These are phyloP conservation scores for Luffa aegyptiaca DNA, from an alignment of 306 rosid genomes.

Conservation along the genomic window DNA sequence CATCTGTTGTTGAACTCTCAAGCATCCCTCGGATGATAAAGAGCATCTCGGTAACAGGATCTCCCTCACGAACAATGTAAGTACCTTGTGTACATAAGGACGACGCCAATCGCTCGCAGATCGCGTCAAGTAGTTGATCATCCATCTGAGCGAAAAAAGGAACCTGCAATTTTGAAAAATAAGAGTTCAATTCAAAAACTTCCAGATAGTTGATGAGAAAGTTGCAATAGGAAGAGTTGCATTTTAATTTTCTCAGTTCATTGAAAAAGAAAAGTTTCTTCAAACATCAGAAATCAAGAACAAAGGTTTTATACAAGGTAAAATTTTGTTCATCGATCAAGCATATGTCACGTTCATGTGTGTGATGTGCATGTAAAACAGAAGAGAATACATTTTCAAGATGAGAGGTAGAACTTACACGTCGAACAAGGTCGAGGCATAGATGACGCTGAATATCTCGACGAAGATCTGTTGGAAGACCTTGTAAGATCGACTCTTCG, in stretches of 20 bases:
- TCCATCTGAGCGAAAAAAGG: conserved; percentile 95
- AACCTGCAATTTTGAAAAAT: conserved; percentile 34
- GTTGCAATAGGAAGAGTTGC: background rate
- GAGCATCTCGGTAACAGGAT: conserved; percentile 86
- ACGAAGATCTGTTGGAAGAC: conserved; percentile 66
- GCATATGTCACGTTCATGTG: background rate
- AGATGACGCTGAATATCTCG: conserved; percentile 85
- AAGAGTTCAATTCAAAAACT: background rate
- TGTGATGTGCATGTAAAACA: background rate
- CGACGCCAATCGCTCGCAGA: conserved; percentile 73
- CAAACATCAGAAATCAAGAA: background rate
- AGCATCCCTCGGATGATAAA: conserved; percentile 78
- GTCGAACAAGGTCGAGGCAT: conserved; percentile 83
- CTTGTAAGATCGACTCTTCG: conserved; percentile 61
- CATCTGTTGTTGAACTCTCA: conserved; percentile 90
- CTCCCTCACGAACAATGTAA: conserved; percentile 80
- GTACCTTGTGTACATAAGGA: conserved; percentile 72
- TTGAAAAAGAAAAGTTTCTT: background rate
- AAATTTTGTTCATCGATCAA: background rate
- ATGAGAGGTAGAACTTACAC: conserved; percentile 32
- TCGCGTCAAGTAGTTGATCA: conserved; percentile 73
- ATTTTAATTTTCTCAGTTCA: background rate
- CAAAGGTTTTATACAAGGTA: background rate
- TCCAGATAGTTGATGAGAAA: background rate
- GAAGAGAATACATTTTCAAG: background rate